Conservation (phyloP, 805 yeast species). For the Spathaspora girioi region DNA sequence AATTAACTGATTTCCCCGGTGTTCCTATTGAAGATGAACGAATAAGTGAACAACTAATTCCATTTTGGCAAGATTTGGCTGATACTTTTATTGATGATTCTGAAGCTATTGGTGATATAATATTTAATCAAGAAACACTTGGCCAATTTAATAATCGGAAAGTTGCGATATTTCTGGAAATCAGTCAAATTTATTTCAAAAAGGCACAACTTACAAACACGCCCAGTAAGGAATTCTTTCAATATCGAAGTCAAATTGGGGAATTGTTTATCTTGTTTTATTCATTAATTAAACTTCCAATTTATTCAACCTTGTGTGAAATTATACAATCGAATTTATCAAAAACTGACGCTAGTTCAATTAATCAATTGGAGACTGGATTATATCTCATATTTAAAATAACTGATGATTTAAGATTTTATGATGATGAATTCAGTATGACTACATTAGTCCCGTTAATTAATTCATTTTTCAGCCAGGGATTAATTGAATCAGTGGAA, state of each 20-base stretch:
- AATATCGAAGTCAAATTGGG: slow-evolving; percentile 69
- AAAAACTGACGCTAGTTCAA: background rate
- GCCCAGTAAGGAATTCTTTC: slow-evolving; percentile 51
- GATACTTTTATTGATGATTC: slow-evolving; percentile 53
- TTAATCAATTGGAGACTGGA: slow-evolving; percentile 8
- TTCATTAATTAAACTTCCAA: slow-evolving; percentile 54
- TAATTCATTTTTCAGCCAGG: slow-evolving; percentile 18
- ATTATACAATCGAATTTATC: slow-evolving; percentile 1
- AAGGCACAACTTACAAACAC: slow-evolving; percentile 53
- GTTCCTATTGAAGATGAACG: slow-evolving; percentile 57
- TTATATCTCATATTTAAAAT: slow-evolving; percentile 56
- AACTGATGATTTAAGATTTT: slow-evolving; percentile 48
- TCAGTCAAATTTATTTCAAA: slow-evolving; percentile 64
- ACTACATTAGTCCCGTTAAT: slow-evolving; percentile 21
- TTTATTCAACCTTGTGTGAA: slow-evolving; percentile 28
- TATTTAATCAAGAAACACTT: slow-evolving; percentile 8
- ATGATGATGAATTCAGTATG: slow-evolving; percentile 23
- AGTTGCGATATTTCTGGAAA: slow-evolving; percentile 41
- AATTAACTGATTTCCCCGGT: slow-evolving; percentile 55
- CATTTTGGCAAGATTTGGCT: slow-evolving; percentile 67
- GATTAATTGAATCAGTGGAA: slow-evolving; percentile 18
- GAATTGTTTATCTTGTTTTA: slow-evolving; percentile 75
- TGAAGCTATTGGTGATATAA: slow-evolving; percentile 20
- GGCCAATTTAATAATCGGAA: slow-evolving; percentile 14
- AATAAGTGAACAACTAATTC: slow-evolving; percentile 47